These are phyloP conservation scores for Neoboletus magnificus DNA, from an alignment of 768 basidiomycete genomes.

Conservation along the genomic window DNA sequence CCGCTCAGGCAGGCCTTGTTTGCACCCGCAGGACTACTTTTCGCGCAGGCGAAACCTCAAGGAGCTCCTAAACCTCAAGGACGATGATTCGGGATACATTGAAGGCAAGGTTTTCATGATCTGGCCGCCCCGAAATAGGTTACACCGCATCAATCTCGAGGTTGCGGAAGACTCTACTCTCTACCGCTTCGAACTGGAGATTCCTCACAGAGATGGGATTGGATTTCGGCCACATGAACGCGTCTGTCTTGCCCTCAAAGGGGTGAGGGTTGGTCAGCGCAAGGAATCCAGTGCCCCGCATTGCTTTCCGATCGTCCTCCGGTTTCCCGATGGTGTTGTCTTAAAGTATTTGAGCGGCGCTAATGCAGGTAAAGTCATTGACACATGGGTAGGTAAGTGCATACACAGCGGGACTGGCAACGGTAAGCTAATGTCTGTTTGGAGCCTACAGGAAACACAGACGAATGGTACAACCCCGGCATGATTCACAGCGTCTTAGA, in stretches of 20 bases:
- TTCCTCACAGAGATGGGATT: slow-evolving; percentile 35
- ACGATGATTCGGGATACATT: slow-evolving; percentile 39
- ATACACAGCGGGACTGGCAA: background rate
- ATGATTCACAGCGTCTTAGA: slow-evolving; percentile 12
- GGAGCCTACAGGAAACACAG: slow-evolving; percentile 9
- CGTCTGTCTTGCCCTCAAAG: slow-evolving; percentile 48
- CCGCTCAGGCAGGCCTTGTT: background rate
- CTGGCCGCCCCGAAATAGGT: slow-evolving; percentile 35
- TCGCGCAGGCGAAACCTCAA: slow-evolving; percentile 27
- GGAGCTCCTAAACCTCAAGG: slow-evolving; percentile 32
- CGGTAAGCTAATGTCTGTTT: background rate
- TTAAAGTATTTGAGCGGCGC: slow-evolving; percentile 36
- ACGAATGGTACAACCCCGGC: slow-evolving; percentile 28
- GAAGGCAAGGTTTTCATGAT: slow-evolving; percentile 43
- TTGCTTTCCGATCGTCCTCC: slow-evolving; percentile 40
- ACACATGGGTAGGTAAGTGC: slow-evolving; percentile 42
- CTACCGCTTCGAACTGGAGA: slow-evolving; percentile 38
- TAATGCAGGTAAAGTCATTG: slow-evolving; percentile 29
- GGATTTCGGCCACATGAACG: slow-evolving; percentile 40
- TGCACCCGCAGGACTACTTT: slow-evolving; percentile 15
- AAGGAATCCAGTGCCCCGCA: slow-evolving; percentile 26
- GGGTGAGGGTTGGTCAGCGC: slow-evolving; percentile 34
- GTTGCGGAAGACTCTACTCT: slow-evolving; percentile 8
- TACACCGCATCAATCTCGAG: slow-evolving; percentile 33
- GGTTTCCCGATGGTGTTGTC: slow-evolving; percentile 41